Conservation (phyloP, 345 rosid genomes). For the Geranium rotundifolium region DNA sequence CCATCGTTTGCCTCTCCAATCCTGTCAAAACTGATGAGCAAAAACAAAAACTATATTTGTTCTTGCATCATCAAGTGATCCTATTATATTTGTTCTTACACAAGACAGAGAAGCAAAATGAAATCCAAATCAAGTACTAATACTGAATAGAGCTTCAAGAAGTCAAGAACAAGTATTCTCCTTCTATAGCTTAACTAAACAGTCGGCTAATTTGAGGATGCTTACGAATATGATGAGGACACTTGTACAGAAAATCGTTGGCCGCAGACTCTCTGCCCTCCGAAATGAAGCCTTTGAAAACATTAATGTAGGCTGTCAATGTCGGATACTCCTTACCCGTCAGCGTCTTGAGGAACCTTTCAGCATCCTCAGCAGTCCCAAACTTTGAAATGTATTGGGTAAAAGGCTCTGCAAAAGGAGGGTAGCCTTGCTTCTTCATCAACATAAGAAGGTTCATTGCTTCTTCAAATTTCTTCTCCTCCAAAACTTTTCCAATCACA, state of each 20-base stretch:
- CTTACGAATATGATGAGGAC: conserved; percentile 64
- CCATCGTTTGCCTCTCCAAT: no score
- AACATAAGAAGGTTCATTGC: conserved; percentile 54
- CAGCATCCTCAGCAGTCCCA: conserved; percentile 62
- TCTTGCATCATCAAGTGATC: no score
- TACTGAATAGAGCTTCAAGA: no score
- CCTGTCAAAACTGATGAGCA: no score
- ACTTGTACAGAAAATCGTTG: conserved; percentile 45
- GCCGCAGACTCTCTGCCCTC: conserved; percentile 81
- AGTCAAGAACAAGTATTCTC: no score
- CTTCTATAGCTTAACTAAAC: conserved; percentile 35
- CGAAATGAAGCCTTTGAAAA: conserved; percentile 46
- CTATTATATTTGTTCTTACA: no score
- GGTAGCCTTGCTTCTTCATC: conserved; percentile 60
- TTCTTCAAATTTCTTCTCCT: conserved; percentile 52
- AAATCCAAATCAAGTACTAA: no score
- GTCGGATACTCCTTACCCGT: conserved; percentile 57
- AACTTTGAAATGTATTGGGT: conserved; percentile 50
- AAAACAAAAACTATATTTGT: no score
- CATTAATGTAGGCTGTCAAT: conserved; percentile 34
- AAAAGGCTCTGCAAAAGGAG: conserved; percentile 52
- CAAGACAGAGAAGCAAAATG: no score
- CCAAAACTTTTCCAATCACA: conserved; percentile 61
- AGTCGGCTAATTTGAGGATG: conserved; percentile 52
- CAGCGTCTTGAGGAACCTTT: conserved; percentile 48